These are phyloP conservation scores for Tetrahymena elliotti DNA, from an alignment of 73 alveolate species.

Conservation along the genomic window DNA sequence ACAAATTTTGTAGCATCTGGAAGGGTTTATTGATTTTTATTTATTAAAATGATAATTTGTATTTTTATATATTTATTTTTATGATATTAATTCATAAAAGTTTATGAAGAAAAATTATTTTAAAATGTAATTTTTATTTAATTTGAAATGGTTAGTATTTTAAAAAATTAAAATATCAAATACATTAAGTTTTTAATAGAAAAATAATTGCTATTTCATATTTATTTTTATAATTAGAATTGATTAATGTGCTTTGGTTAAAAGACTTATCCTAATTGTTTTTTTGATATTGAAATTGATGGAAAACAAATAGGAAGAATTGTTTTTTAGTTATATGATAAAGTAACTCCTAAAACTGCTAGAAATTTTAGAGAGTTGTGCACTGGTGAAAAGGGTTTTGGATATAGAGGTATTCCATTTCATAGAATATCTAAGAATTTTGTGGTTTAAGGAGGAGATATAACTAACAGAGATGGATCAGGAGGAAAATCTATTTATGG, in stretches of 20 bases:
- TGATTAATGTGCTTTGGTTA: neutral
- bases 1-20: no score
- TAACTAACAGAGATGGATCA: constrained; percentile 92
- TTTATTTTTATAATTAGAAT: no score
- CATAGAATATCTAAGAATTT: constrained; percentile 89
- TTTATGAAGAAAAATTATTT: no score
- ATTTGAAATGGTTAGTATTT: no score
- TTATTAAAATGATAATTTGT: no score
- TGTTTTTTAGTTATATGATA: constrained; percentile 76
- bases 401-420: constrained; percentile 44
- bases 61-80: no score
- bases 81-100: no score
- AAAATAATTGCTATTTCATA: no score
- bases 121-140: no score
- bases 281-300: constrained; percentile 44
- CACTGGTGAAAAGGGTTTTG: constrained; percentile 80
- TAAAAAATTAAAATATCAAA: no score
- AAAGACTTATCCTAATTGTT: constrained; percentile 5
- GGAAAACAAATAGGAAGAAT: constrained; percentile 68
- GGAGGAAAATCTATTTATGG: constrained; percentile 89
- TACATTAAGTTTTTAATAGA: no score
- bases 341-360: constrained; percentile 87
- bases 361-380: constrained; percentile 91
- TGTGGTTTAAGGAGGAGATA: constrained; percentile 96
- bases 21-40: no score